These are phyloP conservation scores for Penicillium polonicum DNA, from an alignment of 2,329 filamentous ascomycete species.

Conservation along the genomic window DNA sequence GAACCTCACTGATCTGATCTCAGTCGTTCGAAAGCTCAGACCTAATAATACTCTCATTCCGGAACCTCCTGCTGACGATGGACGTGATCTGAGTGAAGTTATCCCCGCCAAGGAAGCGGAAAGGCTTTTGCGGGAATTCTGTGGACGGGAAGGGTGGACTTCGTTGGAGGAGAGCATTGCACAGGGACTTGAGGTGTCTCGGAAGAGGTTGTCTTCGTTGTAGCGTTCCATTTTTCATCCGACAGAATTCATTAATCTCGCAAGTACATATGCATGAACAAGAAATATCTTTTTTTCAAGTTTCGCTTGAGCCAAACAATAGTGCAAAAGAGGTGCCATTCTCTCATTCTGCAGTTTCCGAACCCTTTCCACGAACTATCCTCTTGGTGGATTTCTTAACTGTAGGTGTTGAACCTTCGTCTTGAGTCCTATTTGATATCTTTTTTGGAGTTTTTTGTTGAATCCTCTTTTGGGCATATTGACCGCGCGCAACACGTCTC, in stretches of 20 bases:
- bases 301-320: not conserved
- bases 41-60: conserved; percentile 41
- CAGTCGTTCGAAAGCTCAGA: conserved; percentile 36
- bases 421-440: not conserved
- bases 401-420: not conserved
- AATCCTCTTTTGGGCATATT: not conserved
- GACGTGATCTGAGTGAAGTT: conserved; percentile 26
- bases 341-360: not conserved
- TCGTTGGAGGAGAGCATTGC: conserved; percentile 27
- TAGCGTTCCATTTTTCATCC: not conserved
- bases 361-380: not conserved
- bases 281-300: no score
- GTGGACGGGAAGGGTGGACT: conserved; percentile 28
- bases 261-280: not conserved
- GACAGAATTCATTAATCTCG: no score
- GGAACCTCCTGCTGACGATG: conserved; percentile 23
- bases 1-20: conserved; percentile 8
- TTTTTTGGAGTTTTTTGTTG: not conserved
- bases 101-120: conserved; percentile 28
- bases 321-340: no score
- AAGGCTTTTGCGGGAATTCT: conserved; percentile 31
- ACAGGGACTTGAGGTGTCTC: conserved; percentile 5
- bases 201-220: not conserved
- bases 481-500: not conserved
- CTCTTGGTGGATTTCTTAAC: not conserved